Evolutionary conservation across 2,329 filamentous ascomycete genomes (phyloP), one percentile per base, ranked within the genome.

Genomic region (Fusarium zealandicum): DNA sequence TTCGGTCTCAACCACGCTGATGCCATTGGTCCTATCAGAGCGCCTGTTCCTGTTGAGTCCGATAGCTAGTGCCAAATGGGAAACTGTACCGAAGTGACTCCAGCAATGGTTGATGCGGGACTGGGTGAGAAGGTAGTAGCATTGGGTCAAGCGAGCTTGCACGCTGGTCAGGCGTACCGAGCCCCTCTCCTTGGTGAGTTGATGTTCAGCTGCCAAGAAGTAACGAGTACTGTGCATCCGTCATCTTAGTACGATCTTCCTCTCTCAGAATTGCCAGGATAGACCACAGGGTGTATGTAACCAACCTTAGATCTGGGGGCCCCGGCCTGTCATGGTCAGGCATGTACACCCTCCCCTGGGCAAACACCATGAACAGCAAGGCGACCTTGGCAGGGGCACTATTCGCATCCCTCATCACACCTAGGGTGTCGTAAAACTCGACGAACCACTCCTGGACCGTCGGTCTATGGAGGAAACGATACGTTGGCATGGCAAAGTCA

Each of bases 401-500:
- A 0, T 53, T 41, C 1, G 52, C 43, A 20, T 65, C 65, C 18
- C 51, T 54, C 70, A 72, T 72, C 1, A 62, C 51, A 0, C 70
- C 70, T 3, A 67, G 14, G 0, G 69, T 74, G 7, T 72, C 70
- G 37, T 75, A 73, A 37, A 79, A 75, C 31, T 78, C 70, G 10
- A 72, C 68, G 8, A 79, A 68, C 79, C 80, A 82, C n/a, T 65
- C 62, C 50, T 81, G 75, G 3, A 83, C 76, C 1, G 76, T 80
- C 0, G 79, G 78, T 3, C 81, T 72, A 61, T 84, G 81, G 6
- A 84, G 65, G 53, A 83, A 84, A 0, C 81, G 75, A 59, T 84
- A 81, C 0, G 82, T 83, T 2, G 82, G 80, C 51, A 82, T 80
- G 1, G 81, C 81, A 60, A 81, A 82, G 47, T 83, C 82, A 61